Evolutionary conservation across 2,329 filamentous ascomycete species (phyloP).

Genomic region (Harringtonia lauricola): DNA sequence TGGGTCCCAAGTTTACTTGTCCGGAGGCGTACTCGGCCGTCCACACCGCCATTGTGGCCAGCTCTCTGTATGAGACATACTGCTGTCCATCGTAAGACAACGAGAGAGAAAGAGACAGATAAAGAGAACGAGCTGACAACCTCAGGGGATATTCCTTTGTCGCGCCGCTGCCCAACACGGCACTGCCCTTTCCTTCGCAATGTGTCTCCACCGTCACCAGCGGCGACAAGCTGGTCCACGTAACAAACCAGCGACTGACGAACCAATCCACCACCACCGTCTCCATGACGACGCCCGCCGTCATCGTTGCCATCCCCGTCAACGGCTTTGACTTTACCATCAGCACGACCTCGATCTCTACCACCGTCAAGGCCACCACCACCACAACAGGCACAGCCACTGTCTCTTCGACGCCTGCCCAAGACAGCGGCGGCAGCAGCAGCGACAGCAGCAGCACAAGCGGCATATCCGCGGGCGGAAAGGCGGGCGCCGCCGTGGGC

Average conservation of each 20-base stretch:
- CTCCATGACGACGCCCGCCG: conserved; percentile 1
- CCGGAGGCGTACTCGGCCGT: conserved; percentile 3
- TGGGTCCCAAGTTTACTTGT: conserved; percentile 4
- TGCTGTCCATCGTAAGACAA: conserved; percentile 6
- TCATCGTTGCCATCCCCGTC: conserved; percentile 6
- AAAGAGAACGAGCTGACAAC: neutral
- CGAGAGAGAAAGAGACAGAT: too few species aligned
- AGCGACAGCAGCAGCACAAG: neutral
- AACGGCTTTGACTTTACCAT: conserved; percentile 3
- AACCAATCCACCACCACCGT: neutral
- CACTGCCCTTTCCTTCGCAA: conserved; percentile 3
- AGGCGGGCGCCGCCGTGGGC: neutral
- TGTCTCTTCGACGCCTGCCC: too few species aligned
- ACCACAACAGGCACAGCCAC: neutral
- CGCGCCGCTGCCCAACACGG: conserved; percentile 1
- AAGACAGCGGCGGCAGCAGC: too few species aligned
- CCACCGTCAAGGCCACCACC: neutral
- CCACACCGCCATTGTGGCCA: conserved; percentile 4
- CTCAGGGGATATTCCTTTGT: conserved; percentile 5
- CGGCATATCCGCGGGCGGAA: neutral
- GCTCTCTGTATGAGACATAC: conserved; percentile 3
- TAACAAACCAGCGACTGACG: neutral
- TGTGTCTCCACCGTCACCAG: conserved; percentile 5
- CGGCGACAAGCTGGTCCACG: conserved; percentile 1
- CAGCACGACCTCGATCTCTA: neutral